These are phyloP conservation scores for Emericellopsis cladophorae DNA, from an alignment of 2,329 filamentous ascomycete species.

Conservation along the genomic window DNA sequence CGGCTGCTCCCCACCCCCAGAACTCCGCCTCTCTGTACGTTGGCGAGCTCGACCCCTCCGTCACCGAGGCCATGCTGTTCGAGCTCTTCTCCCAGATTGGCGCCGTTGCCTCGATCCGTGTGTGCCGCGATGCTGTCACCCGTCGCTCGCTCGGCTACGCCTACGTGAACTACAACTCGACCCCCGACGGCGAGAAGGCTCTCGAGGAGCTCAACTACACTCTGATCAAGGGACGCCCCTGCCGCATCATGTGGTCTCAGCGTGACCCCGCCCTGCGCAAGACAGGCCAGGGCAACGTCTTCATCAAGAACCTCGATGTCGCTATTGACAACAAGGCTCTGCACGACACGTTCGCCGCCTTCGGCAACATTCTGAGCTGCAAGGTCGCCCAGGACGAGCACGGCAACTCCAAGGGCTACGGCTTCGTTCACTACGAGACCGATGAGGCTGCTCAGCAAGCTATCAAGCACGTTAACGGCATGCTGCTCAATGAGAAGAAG, in stretches of 20 bases:
- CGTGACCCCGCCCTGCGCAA: constrained; percentile 97
- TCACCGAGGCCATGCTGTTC: constrained; percentile 99
- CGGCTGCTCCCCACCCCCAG: constrained; percentile 66
- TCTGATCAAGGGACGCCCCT: constrained; percentile 94
- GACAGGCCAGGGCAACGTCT: constrained; percentile 98
- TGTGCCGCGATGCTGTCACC: constrained; percentile 97
- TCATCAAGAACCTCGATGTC: constrained; percentile 99
- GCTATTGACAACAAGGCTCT: constrained; percentile 99
- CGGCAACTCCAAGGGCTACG: constrained; percentile 95
- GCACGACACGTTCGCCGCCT: constrained; percentile 97
- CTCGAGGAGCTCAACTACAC: constrained; percentile 99
- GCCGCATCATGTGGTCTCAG: constrained; percentile 99
- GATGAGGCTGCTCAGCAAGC: constrained; percentile 92
- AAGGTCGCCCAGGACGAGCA: constrained; percentile 98
- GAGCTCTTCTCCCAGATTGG: constrained; percentile 99
- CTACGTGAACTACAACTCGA: constrained; percentile 99
- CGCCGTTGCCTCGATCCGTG: constrained; percentile 96
- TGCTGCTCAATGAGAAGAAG: constrained; percentile 99
- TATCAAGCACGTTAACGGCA: constrained; percentile 99
- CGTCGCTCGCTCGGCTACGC: constrained; percentile 97
- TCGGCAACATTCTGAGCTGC: constrained; percentile 98
- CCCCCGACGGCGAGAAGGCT: constrained; percentile 89
- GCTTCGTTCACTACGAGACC: constrained; percentile 99
- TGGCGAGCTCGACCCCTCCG: constrained; percentile 91
- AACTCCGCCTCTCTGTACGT: constrained; percentile 98